Percentiles rank a stretch among this genome's conserved stretches.
Conservation (phyloP, 169 alveolate genomes). For the Babesia ovata region DNA sequence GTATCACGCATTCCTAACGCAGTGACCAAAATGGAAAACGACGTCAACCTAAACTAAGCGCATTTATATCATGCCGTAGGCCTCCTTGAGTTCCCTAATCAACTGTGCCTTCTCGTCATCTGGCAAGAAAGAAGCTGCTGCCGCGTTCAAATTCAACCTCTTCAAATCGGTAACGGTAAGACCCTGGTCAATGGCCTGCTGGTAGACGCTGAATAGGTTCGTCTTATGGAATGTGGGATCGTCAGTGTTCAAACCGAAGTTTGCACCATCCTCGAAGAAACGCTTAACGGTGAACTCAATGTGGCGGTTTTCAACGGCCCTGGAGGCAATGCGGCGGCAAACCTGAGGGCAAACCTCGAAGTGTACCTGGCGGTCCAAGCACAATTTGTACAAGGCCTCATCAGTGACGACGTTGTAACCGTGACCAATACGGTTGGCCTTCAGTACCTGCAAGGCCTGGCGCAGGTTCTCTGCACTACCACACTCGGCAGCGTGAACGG, state of each 20-base stretch:
- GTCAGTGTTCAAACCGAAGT: constrained; percentile 18
- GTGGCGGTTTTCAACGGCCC: background rate
- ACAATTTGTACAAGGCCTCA: background rate
- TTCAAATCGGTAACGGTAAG: constrained; percentile 13
- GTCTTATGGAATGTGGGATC: constrained; percentile 5
- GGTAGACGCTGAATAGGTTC: background rate
- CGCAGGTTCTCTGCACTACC: constrained; percentile 20
- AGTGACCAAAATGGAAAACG: too few species aligned
- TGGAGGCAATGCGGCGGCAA: background rate
- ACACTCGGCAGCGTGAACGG: constrained; percentile 26
- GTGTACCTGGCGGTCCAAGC: constrained; percentile 6
- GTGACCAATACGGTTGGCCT: constrained; percentile 27
- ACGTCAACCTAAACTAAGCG: too few species aligned
- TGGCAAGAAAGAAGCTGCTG: constrained; percentile 25
- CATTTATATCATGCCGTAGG: constrained; percentile 41
- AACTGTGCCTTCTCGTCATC: constrained; percentile 17
- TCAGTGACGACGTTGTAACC: constrained; percentile 16
- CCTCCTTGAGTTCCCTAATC: constrained; percentile 2
- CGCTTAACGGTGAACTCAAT: background rate
- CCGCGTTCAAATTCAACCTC: constrained; percentile 22
- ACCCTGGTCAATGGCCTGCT: constrained; percentile 1
- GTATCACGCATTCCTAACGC: too few species aligned
- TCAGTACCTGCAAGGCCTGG: constrained; percentile 18
- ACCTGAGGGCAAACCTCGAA: constrained; percentile 22
- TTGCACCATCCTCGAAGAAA: constrained; percentile 21